Base-by-base conservation (phyloP, 352 stramenopile species). In the Phytophthora fragariaefolia region DNA sequence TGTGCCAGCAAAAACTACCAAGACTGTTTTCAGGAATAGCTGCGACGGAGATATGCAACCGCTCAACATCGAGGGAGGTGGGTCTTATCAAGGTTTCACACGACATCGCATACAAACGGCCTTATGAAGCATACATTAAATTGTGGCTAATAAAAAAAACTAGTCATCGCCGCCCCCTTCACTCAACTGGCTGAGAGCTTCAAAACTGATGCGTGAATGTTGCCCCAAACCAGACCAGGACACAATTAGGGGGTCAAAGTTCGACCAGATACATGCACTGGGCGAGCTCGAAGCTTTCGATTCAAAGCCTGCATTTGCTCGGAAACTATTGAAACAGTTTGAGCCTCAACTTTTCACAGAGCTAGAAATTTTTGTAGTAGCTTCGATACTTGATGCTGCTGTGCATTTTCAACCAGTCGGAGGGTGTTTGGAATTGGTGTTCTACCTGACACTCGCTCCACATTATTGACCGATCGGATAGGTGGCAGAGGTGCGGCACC, bases 371-470 rank as follows among this genome's bases (percentile, higher is more conserved):
- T 85, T n/a, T 55, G 38, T 24, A 88, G 50, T 15, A 89, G 23
- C 30, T 79, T 82, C 6, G 61, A 63, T 6, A 89, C 57, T 36
- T 86, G 78, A 18, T 78, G 69, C 48, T 81, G 66, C 24, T 87
- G 76, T 4, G 81, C 77, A 40, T 74, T 71, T 42, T 89, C 79
- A 7, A 89, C 57, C 6, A 79, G 54, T 24, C 63, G 61, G 2
- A 87, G 63, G 8, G 66, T 53, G 20, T 54, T 52, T 24, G 52
- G 38, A 36, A 62, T 26, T 46, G 49, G 26, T 10, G 61, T 32
- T 18, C 53, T 54, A n/a, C 24, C 24, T 1, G 27, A 45, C 28
- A 48, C 3, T 36, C 20, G 45, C 1, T 28, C 13, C 38, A 58
- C n/a, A 22, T 66, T 62, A 15, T 74, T 40, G n/a, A 24, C 42